These are phyloP conservation scores for Pistacia vera DNA, from an alignment of 345 rosid genomes.

Conservation along the genomic window DNA sequence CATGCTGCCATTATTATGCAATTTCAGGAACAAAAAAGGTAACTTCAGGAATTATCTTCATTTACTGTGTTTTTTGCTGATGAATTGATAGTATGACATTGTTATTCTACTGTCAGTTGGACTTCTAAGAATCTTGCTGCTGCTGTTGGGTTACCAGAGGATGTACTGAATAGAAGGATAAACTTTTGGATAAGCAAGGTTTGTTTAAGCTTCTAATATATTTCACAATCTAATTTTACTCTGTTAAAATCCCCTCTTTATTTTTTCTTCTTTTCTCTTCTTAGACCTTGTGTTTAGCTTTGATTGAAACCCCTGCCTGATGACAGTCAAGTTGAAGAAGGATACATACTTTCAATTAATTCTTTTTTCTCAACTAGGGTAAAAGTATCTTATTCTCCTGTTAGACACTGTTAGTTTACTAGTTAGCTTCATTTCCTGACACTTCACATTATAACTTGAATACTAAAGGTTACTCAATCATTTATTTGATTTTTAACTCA, in stretches of 20 bases:
- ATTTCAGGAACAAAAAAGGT: conserved; percentile 89
- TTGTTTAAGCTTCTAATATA: conserved; percentile 9
- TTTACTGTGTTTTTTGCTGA: background rate
- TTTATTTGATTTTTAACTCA: too few relatives aligned
- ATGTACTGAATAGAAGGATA: conserved; percentile 69
- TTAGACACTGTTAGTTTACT: background rate
- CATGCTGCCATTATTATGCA: conserved; percentile 96
- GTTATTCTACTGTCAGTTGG: conserved; percentile 62
- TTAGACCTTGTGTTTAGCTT: background rate
- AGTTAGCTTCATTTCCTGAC: background rate
- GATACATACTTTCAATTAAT: background rate
- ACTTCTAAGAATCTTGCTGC: conserved; percentile 69
- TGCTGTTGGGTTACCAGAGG: conserved; percentile 72
- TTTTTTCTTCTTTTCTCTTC: background rate
- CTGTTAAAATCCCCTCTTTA: background rate
- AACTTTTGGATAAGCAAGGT: conserved; percentile 96
- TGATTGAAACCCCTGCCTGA: background rate
- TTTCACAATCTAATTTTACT: conserved; percentile 9
- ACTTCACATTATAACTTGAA: background rate
- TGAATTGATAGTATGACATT: background rate
- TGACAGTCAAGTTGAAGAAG: background rate
- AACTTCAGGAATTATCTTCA: conserved; percentile 19
- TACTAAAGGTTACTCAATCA: background rate
- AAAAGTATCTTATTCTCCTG: background rate
- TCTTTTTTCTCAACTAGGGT: background rate